A percentile compares a stretch with the other conserved stretches of the same genome.
Evolutionary conservation across 805 yeast species (phyloP).

Genomic region (Kazachstania bromeliacearum): DNA sequence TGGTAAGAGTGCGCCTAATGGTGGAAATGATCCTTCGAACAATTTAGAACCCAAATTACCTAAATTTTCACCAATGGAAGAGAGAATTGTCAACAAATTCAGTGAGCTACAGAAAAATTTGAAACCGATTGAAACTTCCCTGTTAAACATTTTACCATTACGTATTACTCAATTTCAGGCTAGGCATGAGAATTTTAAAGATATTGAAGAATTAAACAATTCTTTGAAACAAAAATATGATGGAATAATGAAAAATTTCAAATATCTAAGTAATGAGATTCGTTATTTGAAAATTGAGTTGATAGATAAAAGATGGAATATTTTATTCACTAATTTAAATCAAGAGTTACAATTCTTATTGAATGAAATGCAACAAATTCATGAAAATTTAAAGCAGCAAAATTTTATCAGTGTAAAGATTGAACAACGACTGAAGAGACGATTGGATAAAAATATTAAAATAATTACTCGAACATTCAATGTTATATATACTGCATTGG

Average conservation of each 20-base stretch:
- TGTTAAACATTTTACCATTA: constrained; percentile 43
- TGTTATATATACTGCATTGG: constrained; percentile 32
- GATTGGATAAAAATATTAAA: constrained; percentile 30
- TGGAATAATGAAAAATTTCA: constrained; percentile 33
- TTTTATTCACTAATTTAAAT: constrained; percentile 40
- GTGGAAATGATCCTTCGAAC: background rate
- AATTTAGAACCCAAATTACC: constrained; percentile 29
- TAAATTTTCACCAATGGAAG: constrained; percentile 32
- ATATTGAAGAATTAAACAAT: constrained; percentile 16
- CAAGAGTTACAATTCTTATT: constrained; percentile 31
- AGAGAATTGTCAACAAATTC: constrained; percentile 35
- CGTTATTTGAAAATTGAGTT: constrained; percentile 35
- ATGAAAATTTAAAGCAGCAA: too few species aligned
- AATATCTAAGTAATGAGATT: constrained; percentile 34
- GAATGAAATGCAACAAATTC: constrained; percentile 13
- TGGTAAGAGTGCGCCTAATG: background rate
- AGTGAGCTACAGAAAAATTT: constrained; percentile 34
- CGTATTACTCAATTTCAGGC: constrained; percentile 37
- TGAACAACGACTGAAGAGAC: constrained; percentile 14
- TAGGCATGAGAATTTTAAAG: constrained; percentile 20
- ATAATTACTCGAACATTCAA: constrained; percentile 35
- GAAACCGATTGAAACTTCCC: constrained; percentile 42
- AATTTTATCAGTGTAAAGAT: background rate
- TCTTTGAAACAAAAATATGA: constrained; percentile 35
- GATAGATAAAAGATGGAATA: constrained; percentile 48